Evolutionary conservation across 192 early-diverging fungal species (phyloP).

Genomic region (Rhizoclosmatium globosum): DNA sequence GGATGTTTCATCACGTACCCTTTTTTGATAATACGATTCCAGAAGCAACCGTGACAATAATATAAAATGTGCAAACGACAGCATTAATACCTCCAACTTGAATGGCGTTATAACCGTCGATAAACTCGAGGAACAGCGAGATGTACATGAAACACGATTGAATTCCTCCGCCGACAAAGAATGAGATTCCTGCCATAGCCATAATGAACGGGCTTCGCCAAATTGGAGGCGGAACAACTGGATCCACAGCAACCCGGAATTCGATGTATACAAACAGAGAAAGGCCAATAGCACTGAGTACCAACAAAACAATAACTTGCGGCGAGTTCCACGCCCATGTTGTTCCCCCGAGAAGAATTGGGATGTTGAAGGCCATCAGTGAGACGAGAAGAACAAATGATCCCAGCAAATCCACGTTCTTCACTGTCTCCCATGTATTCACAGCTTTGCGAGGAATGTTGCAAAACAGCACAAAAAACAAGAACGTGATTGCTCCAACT

Average conservation of each 20-base stretch:
- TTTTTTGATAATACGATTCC: too few relatives aligned
- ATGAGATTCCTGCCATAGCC: conserved; percentile 72
- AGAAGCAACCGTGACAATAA: too few relatives aligned
- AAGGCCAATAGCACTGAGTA: conserved; percentile 57
- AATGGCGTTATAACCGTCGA: too few relatives aligned
- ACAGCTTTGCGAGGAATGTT: conserved; percentile 63
- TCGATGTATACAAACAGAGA: too few relatives aligned
- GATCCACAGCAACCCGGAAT: conserved; percentile 40
- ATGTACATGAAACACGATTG: conserved; percentile 43
- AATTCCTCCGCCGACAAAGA: conserved; percentile 60
- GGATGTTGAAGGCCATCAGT: conserved; percentile 66
- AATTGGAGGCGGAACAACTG: too few relatives aligned
- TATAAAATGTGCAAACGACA: too few relatives aligned
- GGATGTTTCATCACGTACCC: too few relatives aligned
- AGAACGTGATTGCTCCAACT: conserved; percentile 71
- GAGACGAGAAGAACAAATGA: conserved; percentile 53
- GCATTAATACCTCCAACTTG: too few relatives aligned
- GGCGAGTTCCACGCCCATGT: conserved; percentile 65
- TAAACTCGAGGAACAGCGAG: conserved; percentile 25
- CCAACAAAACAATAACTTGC: conserved; percentile 68
- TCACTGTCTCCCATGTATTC: conserved; percentile 64
- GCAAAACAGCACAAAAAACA: conserved; percentile 63
- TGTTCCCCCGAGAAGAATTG: conserved; percentile 74
- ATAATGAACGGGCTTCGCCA: conserved; percentile 48
- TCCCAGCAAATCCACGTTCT: conserved; percentile 68